Evolutionary conservation across 176 grass and related monocot genomes (phyloP), one percentile per base, ranked within the genome.

Genomic region (Lolium rigidum): DNA sequence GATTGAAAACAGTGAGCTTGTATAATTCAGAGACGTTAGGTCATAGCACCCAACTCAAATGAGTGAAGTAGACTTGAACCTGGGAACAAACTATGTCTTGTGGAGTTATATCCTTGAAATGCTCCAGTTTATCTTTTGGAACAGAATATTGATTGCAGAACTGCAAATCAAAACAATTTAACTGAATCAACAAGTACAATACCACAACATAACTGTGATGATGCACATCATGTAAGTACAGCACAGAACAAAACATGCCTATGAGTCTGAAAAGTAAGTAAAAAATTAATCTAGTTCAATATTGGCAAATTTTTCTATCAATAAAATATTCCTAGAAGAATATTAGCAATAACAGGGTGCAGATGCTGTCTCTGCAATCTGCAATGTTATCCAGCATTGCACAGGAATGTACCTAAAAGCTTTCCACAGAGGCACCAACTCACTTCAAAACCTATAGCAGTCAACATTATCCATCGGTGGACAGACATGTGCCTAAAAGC

Each of bases 71-170:
- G 15, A 41, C 15, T 25, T 59, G 62, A 55, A 98, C 96, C 93
- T 98, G 96, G 15, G 93, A 95, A 74, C 96, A 98, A 85, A 98
- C 80, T 84, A 98, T 74, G 44, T 98, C 96, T 16, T 89, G 89
- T 76, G 93, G 68, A 80, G 96, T 94, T 71, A 98, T 55, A 38
- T 94, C 76, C 85, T 98, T 95, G 70, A 98, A 98, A 88, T 98
- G 80, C 61, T 98, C 88, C 61, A 98, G 86, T 38, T 92, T 95
- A 59, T 98, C 93, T 80, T 89, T 98, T 78, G 96, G 96, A 90
- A 98, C 96, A 78, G 96, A 89, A 88, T 95, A 98, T 14, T 98
- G 81, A 60, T 98, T 98, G 86, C 96, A 98, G 84, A 98, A 98
- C 96, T 98, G 56, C 54, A 85, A 82, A n/a, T n/a, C n/a, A 43